Evolutionary conservation across 805 yeast species (phyloP).

Genomic region (Myxozyma geophila): DNA sequence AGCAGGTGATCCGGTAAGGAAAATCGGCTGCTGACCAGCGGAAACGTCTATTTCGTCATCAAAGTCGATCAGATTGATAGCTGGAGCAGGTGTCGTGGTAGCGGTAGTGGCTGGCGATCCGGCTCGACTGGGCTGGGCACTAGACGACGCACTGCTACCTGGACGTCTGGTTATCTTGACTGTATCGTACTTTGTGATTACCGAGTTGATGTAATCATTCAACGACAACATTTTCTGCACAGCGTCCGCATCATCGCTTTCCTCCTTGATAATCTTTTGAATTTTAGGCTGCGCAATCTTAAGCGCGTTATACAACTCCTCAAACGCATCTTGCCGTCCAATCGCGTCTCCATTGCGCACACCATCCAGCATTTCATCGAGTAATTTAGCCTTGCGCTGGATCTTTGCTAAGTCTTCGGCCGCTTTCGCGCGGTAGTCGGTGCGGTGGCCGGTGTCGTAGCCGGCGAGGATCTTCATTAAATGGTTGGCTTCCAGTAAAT

Average conservation of each 20-base stretch:
- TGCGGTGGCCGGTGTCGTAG: conserved; percentile 78
- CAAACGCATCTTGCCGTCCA: conserved; percentile 68
- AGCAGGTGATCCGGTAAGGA: conserved; percentile 26
- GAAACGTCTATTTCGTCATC: conserved; percentile 55
- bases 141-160: conserved; percentile 22
- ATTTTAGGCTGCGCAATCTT: conserved; percentile 87
- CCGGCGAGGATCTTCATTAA: conserved; percentile 99
- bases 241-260: conserved; percentile 65
- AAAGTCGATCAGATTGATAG: conserved; percentile 66
- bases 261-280: conserved; percentile 81
- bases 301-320: conserved; percentile 76
- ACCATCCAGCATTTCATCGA: conserved; percentile 78
- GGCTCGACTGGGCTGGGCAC: conserved; percentile 16
- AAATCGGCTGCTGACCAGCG: conserved; percentile 15
- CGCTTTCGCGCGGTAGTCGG: conserved; percentile 76
- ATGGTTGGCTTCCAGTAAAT: conserved; percentile 92
- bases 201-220: conserved; percentile 74
- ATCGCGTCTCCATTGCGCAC: conserved; percentile 45
- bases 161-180: conserved; percentile 60
- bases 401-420: conserved; percentile 83
- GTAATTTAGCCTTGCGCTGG: conserved; percentile 80
- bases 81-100: conserved; percentile 49
- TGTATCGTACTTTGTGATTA: conserved; percentile 67
- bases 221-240: conserved; percentile 67
- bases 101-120: conserved; percentile 10